These are phyloP conservation scores for Trametes meyenii DNA, from an alignment of 768 basidiomycete genomes.

Conservation along the genomic window DNA sequence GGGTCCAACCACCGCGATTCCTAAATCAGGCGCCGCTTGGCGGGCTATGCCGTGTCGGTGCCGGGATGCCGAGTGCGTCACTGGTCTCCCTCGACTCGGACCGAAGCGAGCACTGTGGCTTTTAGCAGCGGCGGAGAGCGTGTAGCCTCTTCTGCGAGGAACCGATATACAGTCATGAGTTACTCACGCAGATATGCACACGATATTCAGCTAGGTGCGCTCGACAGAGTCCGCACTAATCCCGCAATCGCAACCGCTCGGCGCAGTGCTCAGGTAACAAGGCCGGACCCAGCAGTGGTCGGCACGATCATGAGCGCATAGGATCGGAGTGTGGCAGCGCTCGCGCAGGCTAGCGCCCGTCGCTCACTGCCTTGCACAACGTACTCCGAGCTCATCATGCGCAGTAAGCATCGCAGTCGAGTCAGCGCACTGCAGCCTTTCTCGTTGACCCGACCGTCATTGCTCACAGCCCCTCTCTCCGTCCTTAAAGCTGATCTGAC, in stretches of 20 bases:
- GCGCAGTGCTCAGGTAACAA: too few relatives aligned
- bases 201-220: too few relatives aligned
- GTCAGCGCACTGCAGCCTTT: conserved; percentile 3
- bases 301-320: neutral
- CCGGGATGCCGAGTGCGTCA: conserved; percentile 11
- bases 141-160: too few relatives aligned
- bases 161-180: too few relatives aligned
- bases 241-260: too few relatives aligned
- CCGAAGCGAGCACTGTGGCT: neutral
- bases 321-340: neutral
- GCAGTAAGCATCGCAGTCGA: conserved; percentile 5
- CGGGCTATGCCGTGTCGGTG: neutral
- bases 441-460: neutral
- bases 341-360: neutral
- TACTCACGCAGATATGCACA: too few relatives aligned
- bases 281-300: neutral
- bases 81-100: neutral
- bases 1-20: neutral
- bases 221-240: too few relatives aligned
- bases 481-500: conserved; percentile 5
- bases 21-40: neutral
- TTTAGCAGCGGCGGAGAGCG: too few relatives aligned
- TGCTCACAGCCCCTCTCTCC: conserved; percentile 6
- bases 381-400: neutral
- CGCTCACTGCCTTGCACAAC: conserved; percentile 1